Conservation (phyloP, 2,329 filamentous ascomycete species). For the Microdochium bolleyi region DNA sequence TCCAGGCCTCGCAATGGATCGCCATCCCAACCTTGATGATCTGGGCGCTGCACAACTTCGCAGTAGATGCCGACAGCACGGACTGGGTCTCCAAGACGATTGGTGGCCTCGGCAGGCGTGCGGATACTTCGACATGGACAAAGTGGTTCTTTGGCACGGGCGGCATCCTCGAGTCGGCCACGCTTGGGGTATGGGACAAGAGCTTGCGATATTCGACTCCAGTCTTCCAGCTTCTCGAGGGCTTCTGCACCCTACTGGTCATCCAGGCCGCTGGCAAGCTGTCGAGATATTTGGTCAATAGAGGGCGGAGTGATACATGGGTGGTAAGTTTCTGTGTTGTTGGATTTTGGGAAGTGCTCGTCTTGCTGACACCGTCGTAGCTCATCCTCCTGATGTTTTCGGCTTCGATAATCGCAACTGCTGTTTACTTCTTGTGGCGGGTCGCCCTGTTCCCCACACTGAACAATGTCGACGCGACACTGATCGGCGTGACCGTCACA, state of each 20-base stretch:
- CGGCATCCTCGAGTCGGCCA: constrained; percentile 70
- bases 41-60: constrained; percentile 93
- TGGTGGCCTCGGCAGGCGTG: constrained; percentile 38
- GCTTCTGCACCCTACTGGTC: constrained; percentile 91
- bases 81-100: constrained; percentile 81
- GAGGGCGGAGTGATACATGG: constrained; percentile 90
- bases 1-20: constrained; percentile 77
- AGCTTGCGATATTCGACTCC: constrained; percentile 84
- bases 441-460: constrained; percentile 91
- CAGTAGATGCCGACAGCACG: constrained; percentile 70
- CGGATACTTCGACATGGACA: constrained; percentile 55
- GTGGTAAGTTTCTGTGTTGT: constrained; percentile 55
- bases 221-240: constrained; percentile 88
- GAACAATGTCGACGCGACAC: constrained; percentile 80
- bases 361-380: constrained; percentile 38
- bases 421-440: constrained; percentile 93
- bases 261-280: constrained; percentile 94
- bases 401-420: constrained; percentile 85
- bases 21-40: constrained; percentile 82
- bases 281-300: constrained; percentile 89
- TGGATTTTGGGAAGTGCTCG: not conserved
- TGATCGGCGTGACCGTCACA: constrained; percentile 89
- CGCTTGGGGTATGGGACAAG: constrained; percentile 84
- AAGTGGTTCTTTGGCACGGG: constrained; percentile 87
- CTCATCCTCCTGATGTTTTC: constrained; percentile 83